Evolutionary conservation across 108 stramenopile species (phyloP), one percentile per base, ranked within the genome.

Genomic region (Licmophora abbreviata): DNA sequence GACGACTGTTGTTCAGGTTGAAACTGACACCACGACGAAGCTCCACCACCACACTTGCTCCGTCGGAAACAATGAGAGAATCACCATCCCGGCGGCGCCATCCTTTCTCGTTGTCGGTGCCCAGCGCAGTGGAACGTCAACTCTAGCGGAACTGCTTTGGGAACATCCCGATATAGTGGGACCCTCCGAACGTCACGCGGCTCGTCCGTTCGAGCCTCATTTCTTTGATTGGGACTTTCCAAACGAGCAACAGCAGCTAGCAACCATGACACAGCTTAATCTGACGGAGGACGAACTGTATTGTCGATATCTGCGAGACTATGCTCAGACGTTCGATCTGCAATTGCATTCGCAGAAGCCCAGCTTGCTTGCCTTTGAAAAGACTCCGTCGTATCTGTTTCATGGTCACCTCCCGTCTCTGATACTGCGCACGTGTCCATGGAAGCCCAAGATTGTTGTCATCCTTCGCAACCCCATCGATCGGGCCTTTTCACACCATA

Each of bases 201-300:
- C 77, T 12, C 43, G 56, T 32, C 48, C 80, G 2, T 45, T 81
- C 14, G 96, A 97, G 67, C 77, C 93, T 21, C 96, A 97, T 52
- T 95, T 82, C 56, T 81, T 97, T 40, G 96, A 97, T 61, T 92
- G 93, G 92, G 61, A 82, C 17, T 84, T 91, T 87, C 43, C 34
- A 35, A 35, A 12, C 12, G 12, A 12, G 12, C 9, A 35, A 12
- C 11, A 35, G 12, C 9, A 12, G 12, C 11, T 11, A 11, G 34
- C 9, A 35, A 11, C 12, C 9, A 35, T 11, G 12, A 12, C 11
- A 35, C 11, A 35, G 12, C 9, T 35, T 9, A 12, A 35, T 12
- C 9, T 35, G 9, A 35, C 34, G 9, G 34, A 35, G 34, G 34
- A 35, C 34, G 34, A 35, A 35, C 34, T 35, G 12, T 35, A 12